These are phyloP conservation scores for Piper longum DNA, from an alignment of 164 flowering plant genomes.

Conservation along the genomic window DNA sequence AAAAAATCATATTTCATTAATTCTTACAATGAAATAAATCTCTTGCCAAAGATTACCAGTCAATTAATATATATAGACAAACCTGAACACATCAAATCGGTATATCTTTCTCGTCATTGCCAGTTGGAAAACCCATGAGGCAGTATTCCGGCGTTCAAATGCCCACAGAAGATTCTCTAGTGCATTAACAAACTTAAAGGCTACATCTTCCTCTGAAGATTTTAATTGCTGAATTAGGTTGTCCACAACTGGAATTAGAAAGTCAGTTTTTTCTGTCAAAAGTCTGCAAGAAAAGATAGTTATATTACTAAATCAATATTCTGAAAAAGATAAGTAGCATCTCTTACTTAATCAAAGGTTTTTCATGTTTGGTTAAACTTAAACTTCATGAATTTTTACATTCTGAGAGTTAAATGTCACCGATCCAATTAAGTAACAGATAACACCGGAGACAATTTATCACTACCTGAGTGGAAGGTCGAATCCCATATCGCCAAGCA, in stretches of 20 bases:
- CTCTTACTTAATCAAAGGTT: not conserved
- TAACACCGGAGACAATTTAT: not conserved
- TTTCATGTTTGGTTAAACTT: not conserved
- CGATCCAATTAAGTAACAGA: not conserved
- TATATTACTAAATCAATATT: not conserved
- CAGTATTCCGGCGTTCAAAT: conserved; percentile 86
- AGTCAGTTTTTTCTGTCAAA: conserved; percentile 46
- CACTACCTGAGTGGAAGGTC: conserved; percentile 72
- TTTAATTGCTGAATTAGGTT: conserved; percentile 37
- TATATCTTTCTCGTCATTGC: conserved; percentile 68
- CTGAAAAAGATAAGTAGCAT: not conserved
- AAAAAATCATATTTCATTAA: no score
- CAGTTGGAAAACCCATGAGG: conserved; percentile 88
- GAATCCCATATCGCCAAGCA: conserved; percentile 60
- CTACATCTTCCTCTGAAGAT: conserved; percentile 67
- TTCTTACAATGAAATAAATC: no score
- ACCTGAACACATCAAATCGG: conserved; percentile 69
- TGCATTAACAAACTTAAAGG: conserved; percentile 87
- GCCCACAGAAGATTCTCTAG: conserved; percentile 88
- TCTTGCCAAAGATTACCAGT: no score
- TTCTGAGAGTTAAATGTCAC: not conserved
- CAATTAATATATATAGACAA: not conserved
- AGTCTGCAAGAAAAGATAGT: conserved; percentile 35
- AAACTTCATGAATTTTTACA: no score
- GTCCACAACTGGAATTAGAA: conserved; percentile 54